Conservation (phyloP, 2,329 filamentous ascomycete genomes). For the Magnaporthales sp. region DNA sequence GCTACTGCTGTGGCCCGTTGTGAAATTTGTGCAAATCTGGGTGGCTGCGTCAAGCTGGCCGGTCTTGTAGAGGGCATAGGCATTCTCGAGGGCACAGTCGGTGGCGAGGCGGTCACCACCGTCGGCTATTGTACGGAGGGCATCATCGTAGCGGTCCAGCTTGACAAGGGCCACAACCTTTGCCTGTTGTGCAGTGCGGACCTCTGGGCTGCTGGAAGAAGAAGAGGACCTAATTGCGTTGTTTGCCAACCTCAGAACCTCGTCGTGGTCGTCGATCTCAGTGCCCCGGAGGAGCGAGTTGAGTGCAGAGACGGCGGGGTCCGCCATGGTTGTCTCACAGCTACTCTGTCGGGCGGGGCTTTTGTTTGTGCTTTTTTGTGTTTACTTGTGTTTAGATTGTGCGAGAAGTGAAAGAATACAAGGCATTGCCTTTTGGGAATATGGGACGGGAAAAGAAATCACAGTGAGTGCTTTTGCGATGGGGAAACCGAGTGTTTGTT, state of each 20-base stretch:
- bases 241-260: slow-evolving; percentile 58
- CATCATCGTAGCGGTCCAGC: slow-evolving; percentile 75
- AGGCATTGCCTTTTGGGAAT: background rate
- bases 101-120: slow-evolving; percentile 52
- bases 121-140: slow-evolving; percentile 58
- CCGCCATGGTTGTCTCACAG: slow-evolving; percentile 19
- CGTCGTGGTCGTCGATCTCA: slow-evolving; percentile 61
- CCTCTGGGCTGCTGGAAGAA: slow-evolving; percentile 23
- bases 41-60: slow-evolving; percentile 60
- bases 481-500: background rate
- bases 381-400: background rate
- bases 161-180: slow-evolving; percentile 70
- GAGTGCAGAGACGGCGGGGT: slow-evolving; percentile 39
- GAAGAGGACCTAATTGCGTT: slow-evolving; percentile 52
- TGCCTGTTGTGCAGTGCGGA: slow-evolving; percentile 52
- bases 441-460: background rate
- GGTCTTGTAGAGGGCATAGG: slow-evolving; percentile 78
- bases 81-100: slow-evolving; percentile 57
- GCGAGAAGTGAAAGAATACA: background rate
- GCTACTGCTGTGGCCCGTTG: slow-evolving; percentile 8
- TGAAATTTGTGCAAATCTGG: slow-evolving; percentile 25
- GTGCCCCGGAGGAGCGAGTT: slow-evolving; percentile 44
- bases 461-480: background rate
- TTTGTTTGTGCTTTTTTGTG: slow-evolving; percentile 3
- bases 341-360: slow-evolving; percentile 6